Percentiles rank a stretch among this genome's conserved stretches.
phyloP scores from a whole-genome alignment of 2,329 filamentous ascomycete species.

The Claviceps maximensis region DNA sequence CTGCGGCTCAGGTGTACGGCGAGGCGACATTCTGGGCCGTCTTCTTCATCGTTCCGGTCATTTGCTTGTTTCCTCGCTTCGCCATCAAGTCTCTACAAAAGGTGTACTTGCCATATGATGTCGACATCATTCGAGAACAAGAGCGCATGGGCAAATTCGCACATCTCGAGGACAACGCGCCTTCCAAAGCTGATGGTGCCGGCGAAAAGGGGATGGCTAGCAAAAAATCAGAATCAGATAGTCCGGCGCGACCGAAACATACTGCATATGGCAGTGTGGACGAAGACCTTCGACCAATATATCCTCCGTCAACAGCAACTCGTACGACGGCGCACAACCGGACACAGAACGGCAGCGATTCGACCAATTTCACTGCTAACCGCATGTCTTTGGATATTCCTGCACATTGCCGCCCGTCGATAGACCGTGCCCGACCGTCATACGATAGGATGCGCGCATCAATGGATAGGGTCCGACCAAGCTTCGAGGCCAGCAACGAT shows the following conservation, averaged over 20 bases:
- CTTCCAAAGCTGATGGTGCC: constrained; percentile 16
- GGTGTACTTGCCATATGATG: constrained; percentile 81
- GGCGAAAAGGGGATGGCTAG: constrained; percentile 26
- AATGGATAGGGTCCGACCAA: constrained; percentile 72
- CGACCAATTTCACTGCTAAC: constrained; percentile 72
- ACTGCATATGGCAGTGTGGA: constrained; percentile 52
- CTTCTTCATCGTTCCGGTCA: constrained; percentile 62
- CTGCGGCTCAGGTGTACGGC: constrained; percentile 66
- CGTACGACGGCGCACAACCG: constrained; percentile 60
- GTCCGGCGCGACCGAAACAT: constrained; percentile 43
- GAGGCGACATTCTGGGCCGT: constrained; percentile 79
- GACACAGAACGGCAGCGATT: constrained; percentile 86
- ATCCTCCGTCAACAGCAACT: constrained; percentile 79
- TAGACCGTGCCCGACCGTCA: constrained; percentile 64
- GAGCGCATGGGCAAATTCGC: constrained; percentile 71
- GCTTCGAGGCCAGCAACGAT: constrained; percentile 78
- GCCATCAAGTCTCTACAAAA: constrained; percentile 80
- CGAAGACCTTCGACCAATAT: constrained; percentile 85
- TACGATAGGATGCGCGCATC: constrained; percentile 77
- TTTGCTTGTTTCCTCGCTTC: constrained; percentile 81
- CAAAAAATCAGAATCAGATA: constrained; percentile 40
- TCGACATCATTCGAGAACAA: constrained; percentile 93
- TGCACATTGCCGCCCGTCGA: constrained; percentile 35
- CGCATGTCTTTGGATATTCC: constrained; percentile 36
- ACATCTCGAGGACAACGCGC: constrained; percentile 38